Evolutionary conservation across 1,284 basidiomycete genomes (phyloP).

Genomic region (Ceratobasidium papillatum): DNA sequence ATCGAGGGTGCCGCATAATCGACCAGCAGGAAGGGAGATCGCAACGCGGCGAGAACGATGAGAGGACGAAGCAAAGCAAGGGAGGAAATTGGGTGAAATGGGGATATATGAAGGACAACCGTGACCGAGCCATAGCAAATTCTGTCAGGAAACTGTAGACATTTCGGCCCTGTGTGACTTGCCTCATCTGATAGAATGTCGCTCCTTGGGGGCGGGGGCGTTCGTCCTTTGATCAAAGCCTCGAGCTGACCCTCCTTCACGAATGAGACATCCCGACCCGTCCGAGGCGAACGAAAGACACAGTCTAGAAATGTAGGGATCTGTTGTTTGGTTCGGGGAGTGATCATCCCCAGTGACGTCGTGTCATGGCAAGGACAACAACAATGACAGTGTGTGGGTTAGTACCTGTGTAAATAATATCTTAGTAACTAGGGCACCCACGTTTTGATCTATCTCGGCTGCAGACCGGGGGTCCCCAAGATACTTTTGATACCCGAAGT

Average conservation of each 20-base stretch:
- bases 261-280: slow-evolving; percentile 12
- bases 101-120: not conserved
- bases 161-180: not conserved
- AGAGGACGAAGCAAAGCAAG: slow-evolving; percentile 20
- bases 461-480: slow-evolving; percentile 62
- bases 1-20: slow-evolving; percentile 52
- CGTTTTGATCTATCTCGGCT: slow-evolving; percentile 62
- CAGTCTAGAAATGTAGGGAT: slow-evolving; percentile 18
- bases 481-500: slow-evolving; percentile 70
- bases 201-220: slow-evolving; percentile 17
- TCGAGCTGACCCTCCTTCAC: slow-evolving; percentile 31
- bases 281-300: slow-evolving; percentile 11
- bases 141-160: not conserved
- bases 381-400: not conserved
- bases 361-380: not conserved
- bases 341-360: slow-evolving; percentile 2
- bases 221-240: slow-evolving; percentile 19
- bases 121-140: slow-evolving; percentile 1
- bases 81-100: not conserved
- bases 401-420: not conserved
- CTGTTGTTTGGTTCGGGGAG: not conserved
- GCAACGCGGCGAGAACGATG: not conserved
- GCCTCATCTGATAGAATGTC: slow-evolving; percentile 35
- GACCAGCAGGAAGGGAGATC: slow-evolving; percentile 47
- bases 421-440: slow-evolving; percentile 47